phyloP scores from a whole-genome alignment of 768 basidiomycete genomes.

The Panaeolus papilionaceus region DNA sequence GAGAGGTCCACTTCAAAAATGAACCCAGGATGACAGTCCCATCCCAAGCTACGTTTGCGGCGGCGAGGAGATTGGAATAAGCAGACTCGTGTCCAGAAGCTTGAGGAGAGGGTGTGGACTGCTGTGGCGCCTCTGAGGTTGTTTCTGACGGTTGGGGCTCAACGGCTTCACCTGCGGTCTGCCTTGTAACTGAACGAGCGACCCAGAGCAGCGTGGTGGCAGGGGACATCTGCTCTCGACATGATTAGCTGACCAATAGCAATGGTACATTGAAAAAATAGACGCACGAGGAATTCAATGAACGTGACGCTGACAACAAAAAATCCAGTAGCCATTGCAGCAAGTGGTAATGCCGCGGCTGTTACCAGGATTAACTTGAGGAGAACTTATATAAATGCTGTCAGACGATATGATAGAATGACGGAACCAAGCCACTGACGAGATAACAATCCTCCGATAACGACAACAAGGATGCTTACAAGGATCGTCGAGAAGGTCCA shows the following conservation, averaged over 20 bases:
- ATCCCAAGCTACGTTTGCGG: not conserved
- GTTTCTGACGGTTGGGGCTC: not conserved
- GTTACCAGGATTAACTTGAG: conserved; percentile 23
- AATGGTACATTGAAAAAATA: not conserved
- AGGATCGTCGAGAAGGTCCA: conserved; percentile 23
- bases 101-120: not conserved
- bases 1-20: conserved; percentile 5
- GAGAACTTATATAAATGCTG: conserved; percentile 13
- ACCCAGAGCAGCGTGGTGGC: not conserved
- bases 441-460: conserved; percentile 23
- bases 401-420: not conserved
- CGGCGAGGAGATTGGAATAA: not conserved
- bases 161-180: not conserved
- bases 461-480: conserved; percentile 21
- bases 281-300: conserved; percentile 23
- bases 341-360: conserved; percentile 23
- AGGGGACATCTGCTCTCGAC: not conserved
- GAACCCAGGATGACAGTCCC: not conserved
- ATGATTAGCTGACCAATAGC: not conserved
- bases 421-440: conserved; percentile 15
- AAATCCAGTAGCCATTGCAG: conserved; percentile 23
- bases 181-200: not conserved
- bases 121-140: not conserved
- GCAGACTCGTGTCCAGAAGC: not conserved
- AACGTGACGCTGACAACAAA: conserved; percentile 21